Conservation (phyloP, 257 asterid species). For the Scutellaria minor region DNA sequence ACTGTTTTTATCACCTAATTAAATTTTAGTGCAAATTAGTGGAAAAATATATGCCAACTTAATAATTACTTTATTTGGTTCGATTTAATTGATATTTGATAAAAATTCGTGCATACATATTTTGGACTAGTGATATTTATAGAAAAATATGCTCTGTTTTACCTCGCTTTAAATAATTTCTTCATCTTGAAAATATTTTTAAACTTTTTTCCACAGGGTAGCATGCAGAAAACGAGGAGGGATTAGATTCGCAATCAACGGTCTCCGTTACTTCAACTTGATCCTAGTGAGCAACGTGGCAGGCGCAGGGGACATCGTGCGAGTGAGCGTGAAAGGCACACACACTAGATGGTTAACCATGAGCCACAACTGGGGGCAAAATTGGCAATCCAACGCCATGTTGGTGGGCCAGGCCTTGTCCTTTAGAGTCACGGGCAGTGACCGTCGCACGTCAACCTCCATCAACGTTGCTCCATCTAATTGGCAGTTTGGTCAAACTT, state of each 20-base stretch:
- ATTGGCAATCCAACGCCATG: constrained; percentile 66
- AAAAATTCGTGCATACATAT: too few species aligned
- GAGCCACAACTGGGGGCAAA: constrained; percentile 90
- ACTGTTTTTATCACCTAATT: too few species aligned
- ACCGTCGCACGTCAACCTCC: constrained; percentile 67
- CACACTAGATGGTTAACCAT: constrained; percentile 60
- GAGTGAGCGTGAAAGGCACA: constrained; percentile 64
- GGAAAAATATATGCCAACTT: too few species aligned
- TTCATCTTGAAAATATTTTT: too few species aligned
- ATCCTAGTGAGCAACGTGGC: constrained; percentile 70
- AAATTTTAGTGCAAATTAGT: too few species aligned
- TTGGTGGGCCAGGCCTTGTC: constrained; percentile 71
- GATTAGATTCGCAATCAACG: constrained; percentile 66
- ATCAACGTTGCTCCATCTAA: constrained; percentile 69
- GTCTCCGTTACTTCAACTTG: constrained; percentile 74
- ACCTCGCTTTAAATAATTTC: too few species aligned
- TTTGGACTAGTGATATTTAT: too few species aligned
- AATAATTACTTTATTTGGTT: too few species aligned
- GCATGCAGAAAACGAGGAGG: constrained; percentile 55
- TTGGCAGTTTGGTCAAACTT: constrained; percentile 92
- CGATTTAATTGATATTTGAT: too few species aligned
- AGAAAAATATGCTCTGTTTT: too few species aligned
- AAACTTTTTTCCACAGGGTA: constrained; percentile 40
- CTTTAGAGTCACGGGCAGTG: constrained; percentile 69
- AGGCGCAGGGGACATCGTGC: constrained; percentile 71